Base-by-base conservation (phyloP, 305 asterid genomes). In the Solanum hybrid region DNA sequence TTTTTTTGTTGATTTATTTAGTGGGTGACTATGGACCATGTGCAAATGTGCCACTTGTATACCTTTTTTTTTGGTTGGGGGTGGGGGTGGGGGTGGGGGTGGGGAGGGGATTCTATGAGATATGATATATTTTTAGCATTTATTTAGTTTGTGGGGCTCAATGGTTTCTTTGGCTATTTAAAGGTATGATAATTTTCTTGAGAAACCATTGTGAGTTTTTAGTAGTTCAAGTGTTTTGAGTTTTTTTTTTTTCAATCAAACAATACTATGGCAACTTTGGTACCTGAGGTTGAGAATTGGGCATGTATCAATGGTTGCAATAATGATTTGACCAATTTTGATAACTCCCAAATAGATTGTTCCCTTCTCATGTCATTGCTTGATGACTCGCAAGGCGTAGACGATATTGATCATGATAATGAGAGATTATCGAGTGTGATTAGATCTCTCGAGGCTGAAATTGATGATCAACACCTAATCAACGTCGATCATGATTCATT, bases 371-470 rank as follows among this genome's bases (percentile, higher is more conserved):
- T 40, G 89, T 88, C 89, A 42, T 75, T 76, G 26, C 89, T 88
- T 42, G 89, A 88, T 33, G 86, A 88, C 24, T 37, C 89, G 0
- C 89, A 37, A 77, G 46, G 39, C 4, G 22, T 40, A 3, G 86
- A 39, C 16, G 89, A 88, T 29, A 24, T n/a, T 80, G 74, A 88
- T 2, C 84, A 40, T 5, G 86, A 88, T 28, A 79, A 74, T 1
- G 89, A 88, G 71, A 88, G 51, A 76, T 20, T 88, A 79, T 42
- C 33, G 22, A 79, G 75, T 46, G 89, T 88, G 71, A 88, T 88
- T 36, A 77, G 6, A 40, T 88, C 89, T 31, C 84, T 88, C 12
- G 86, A 88, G 33, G 86, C 75, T 0, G 89, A 88, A 39, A 88
- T 88, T 26, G 26, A 31, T 51, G 73, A 35, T 51, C 87, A 84